Base-by-base conservation (phyloP, 139 green algal genomes). In the Micromonas commoda region DNA sequence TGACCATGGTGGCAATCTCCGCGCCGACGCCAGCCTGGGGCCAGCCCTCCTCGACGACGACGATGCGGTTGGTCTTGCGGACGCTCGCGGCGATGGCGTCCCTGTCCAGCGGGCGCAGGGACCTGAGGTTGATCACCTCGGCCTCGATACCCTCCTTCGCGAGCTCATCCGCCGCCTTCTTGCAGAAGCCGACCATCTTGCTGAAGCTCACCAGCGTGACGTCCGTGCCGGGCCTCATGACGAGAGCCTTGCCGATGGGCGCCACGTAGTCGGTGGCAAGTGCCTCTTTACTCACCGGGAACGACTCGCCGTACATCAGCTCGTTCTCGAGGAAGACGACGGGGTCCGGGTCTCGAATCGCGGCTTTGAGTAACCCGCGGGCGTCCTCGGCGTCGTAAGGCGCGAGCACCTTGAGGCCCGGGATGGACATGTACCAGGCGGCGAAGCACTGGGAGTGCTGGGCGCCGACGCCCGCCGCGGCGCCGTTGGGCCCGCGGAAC, bases 261-360 rank as follows among this genome's bases (percentile, higher is more conserved):
- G 98, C 68, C 29, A 84, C 71, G 78, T 98, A 99, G 87, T 98
- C 94, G 74, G 93, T 91, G 82, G 83, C 64, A 76, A 97, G 81
- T 0, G 91, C 86, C 77, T 88, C 81, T 2, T 89, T 83, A 0
- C 77, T 84, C 2, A 97, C 84, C 21, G 92, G 87, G 84, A 98
- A 99, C 26, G 82, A 38, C 76, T 93, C 79, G 38, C 95, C 94
- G 78, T 99, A 99, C 77, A 88, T 35, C 24, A 88, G 90, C 79
- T 99, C 95, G 73, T 99, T 98, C 86, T 99, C 95, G 52, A 99
- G 86, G 70, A 99, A 93, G 3, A 98, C 85, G 5, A 99, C 94
- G 9, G 96, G 96, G 80, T 99, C 94, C 2, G 91, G 89, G 83
- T 99, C 95, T 20, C 96, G 85, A 73, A 99, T 97, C 65, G 96